Conservation (phyloP, 345 rosid genomes). For the Eucalyptus viminalis region DNA sequence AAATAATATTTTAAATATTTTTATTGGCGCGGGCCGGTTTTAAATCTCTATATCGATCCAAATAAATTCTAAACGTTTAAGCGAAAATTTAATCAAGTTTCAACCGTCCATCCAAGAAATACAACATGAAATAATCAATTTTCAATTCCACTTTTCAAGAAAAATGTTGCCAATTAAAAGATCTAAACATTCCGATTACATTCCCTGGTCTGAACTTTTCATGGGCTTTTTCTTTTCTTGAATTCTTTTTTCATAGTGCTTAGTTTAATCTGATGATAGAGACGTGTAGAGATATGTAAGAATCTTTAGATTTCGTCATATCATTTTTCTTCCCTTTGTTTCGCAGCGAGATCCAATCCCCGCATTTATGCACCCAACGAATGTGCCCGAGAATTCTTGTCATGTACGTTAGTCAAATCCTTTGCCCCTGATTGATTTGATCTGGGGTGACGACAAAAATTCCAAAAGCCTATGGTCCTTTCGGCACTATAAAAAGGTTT, state of each 20-base stretch:
- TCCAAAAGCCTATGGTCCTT: neutral
- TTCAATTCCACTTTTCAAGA: neutral
- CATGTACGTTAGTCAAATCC: neutral
- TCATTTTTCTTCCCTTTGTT: neutral
- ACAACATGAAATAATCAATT: neutral
- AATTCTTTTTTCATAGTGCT: neutral
- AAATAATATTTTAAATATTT: neutral
- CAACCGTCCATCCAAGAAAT: neutral
- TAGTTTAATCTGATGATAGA: neutral
- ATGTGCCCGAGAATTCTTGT: neutral
- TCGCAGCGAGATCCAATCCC: neutral
- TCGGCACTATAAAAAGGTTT: neutral
- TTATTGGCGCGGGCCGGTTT: rapidly evolving
- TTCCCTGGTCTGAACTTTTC: neutral
- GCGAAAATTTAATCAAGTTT: neutral
- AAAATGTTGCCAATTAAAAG: neutral
- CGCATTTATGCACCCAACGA: neutral
- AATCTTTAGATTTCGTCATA: neutral
- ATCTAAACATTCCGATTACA: neutral
- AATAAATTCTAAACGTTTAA: neutral
- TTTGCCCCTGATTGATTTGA: neutral
- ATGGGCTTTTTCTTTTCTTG: neutral
- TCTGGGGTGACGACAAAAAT: neutral
- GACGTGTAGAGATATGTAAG: neutral
- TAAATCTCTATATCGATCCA: neutral